phyloP scores from a whole-genome alignment of 345 rosid genomes.

The Moringa oleifera region DNA sequence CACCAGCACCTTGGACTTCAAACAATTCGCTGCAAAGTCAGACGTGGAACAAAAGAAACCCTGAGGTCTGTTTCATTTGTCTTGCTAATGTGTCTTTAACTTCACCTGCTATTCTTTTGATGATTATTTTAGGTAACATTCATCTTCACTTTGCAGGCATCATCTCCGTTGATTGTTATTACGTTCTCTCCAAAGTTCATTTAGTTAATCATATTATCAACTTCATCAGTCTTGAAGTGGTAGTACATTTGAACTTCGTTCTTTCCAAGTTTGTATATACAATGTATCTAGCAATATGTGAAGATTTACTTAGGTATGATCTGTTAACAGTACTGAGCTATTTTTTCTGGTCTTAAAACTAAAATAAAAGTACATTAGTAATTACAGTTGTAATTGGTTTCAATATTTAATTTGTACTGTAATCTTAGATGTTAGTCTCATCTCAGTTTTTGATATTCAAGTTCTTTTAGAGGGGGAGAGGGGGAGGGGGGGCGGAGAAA shows the following conservation, averaged over 20 bases:
- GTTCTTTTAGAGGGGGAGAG: too few relatives aligned
- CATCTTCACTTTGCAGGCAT: slow-evolving; percentile 53
- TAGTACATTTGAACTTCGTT: background rate
- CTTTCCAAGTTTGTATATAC: background rate
- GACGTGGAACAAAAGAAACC: slow-evolving; percentile 86
- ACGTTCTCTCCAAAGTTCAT: background rate
- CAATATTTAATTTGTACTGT: too few relatives aligned
- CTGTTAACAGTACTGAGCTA: too few relatives aligned
- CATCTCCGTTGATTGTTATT: slow-evolving; percentile 56
- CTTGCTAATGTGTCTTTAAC: background rate
- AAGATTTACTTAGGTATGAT: too few relatives aligned
- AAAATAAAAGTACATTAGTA: too few relatives aligned
- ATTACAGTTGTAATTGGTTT: too few relatives aligned
- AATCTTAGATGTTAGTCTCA: too few relatives aligned
- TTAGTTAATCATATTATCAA: too few relatives aligned
- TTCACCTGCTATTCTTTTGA: background rate
- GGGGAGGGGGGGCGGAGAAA: too few relatives aligned
- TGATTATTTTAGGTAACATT: background rate
- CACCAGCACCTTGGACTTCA: slow-evolving; percentile 86
- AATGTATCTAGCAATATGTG: background rate
- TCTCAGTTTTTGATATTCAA: too few relatives aligned
- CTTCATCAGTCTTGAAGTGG: background rate
- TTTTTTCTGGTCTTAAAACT: too few relatives aligned
- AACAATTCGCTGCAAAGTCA: slow-evolving; percentile 80
- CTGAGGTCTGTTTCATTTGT: slow-evolving; percentile 36